Base-by-base conservation (phyloP, 78 protist species). In the Tieghemostelium lacteum region DNA sequence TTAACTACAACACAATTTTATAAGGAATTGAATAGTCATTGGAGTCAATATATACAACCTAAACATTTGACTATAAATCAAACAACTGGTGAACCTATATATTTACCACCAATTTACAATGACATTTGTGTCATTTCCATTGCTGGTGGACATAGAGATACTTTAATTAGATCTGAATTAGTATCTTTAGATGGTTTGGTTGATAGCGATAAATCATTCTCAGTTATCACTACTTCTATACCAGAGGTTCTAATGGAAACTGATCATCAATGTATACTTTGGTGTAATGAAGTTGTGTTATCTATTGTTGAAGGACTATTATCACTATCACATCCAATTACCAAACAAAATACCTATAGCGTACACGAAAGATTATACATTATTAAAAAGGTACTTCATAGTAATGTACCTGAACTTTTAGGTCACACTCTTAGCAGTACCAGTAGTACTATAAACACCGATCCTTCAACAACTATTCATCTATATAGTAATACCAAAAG, bases 141-240 rank as follows among this genome's bases (percentile, higher is more conserved):
- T 17, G 93, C 78, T 29, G 93, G 93, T 40, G 93, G 93, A 36
- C 87, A 77, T 37, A 73, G 93, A 57, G 93, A 88, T 52, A 88
- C 87, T 19, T 55, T 88, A 22, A 77, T 88, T 75, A 36, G 93
- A 55, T 88, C 93, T 28, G 87, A 77, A 54, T 31, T 64, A 31
- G 57, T 78, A 63, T 75, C 86, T 20, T 88, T 88, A 65, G 86
- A 75, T 33, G 87, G 88, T 45, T n/a, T 88, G 17, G 87, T 75
- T 19, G n/a, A 26, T 37, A 40, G 57, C 3, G 76, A 65, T 28
- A 64, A 63, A 71, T 36, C 61, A n/a, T 69, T 88, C 28, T 77
- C 93, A 20, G 87, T 50, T 0, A 36, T 88, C 10, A 77, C 93
- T 24, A 88, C 93, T 3, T 64, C 77, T 3, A 58, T 88, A 22